Conservation (phyloP, 2,329 filamentous ascomycete genomes). For the Ceratocystis albifundus region DNA sequence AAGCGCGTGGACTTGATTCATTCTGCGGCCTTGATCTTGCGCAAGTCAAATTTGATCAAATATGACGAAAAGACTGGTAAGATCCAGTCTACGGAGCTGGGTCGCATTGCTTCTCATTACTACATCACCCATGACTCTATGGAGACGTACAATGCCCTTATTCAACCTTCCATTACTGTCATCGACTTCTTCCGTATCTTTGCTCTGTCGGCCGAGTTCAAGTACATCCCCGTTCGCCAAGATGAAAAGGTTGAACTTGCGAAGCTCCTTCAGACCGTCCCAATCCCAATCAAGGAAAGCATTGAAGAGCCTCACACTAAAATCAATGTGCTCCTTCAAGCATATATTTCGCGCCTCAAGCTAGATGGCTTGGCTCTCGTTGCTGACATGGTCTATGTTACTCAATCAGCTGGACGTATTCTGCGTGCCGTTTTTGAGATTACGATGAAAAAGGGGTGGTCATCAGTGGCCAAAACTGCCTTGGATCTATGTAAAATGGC, state of each 20-base stretch:
- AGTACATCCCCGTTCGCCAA: constrained; percentile 93
- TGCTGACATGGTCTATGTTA: constrained; percentile 98
- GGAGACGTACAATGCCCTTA: constrained; percentile 91
- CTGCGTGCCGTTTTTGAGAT: constrained; percentile 94
- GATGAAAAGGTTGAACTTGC: constrained; percentile 95
- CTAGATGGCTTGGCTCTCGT: constrained; percentile 89
- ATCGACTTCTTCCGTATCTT: constrained; percentile 97
- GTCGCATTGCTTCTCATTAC: constrained; percentile 92
- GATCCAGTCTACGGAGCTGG: constrained; percentile 83
- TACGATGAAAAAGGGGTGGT: constrained; percentile 92
- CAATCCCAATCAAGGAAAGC: constrained; percentile 93
- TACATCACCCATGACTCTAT: constrained; percentile 96
- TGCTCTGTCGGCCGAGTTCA: constrained; percentile 92
- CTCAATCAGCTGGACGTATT: constrained; percentile 93
- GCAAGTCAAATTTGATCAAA: constrained; percentile 79
- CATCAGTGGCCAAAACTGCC: constrained; percentile 81
- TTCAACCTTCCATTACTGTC: constrained; percentile 81
- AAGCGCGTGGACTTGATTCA: constrained; percentile 96
- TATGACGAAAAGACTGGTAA: constrained; percentile 91
- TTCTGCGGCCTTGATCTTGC: constrained; percentile 76
- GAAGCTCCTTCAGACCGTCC: constrained; percentile 78
- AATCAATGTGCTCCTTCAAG: constrained; percentile 94
- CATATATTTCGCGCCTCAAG: constrained; percentile 89
- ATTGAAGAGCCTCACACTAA: constrained; percentile 95
- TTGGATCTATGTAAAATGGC: constrained; percentile 97